These are phyloP conservation scores for Xylaria castorea DNA, from an alignment of 495 filamentous ascomycete species.

Conservation along the genomic window DNA sequence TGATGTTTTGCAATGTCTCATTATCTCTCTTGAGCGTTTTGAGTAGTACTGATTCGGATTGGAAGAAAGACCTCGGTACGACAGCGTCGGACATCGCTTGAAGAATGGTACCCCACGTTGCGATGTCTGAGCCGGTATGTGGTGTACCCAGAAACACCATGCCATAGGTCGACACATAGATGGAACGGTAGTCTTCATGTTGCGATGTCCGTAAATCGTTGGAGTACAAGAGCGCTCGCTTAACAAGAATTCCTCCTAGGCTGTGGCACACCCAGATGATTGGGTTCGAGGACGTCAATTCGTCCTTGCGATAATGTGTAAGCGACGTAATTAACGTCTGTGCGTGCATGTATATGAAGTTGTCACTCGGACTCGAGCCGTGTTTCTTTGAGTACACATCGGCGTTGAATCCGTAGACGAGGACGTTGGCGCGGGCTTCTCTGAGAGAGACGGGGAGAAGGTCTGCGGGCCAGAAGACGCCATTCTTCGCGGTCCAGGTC, in stretches of 20 bases:
- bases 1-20: slow-evolving; percentile 83
- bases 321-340: slow-evolving; percentile 75
- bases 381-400: slow-evolving; percentile 66
- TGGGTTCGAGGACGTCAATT: slow-evolving; percentile 64
- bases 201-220: slow-evolving; percentile 68
- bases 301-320: slow-evolving; percentile 59
- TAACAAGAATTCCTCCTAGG: slow-evolving; percentile 81
- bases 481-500: slow-evolving; percentile 74
- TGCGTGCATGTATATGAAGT: slow-evolving; percentile 83
- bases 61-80: slow-evolving; percentile 72
- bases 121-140: slow-evolving; percentile 78
- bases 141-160: slow-evolving; percentile 90
- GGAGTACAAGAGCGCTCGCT: slow-evolving; percentile 66
- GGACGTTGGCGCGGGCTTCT: slow-evolving; percentile 67
- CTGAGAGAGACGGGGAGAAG: slow-evolving; percentile 71
- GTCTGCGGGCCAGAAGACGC: slow-evolving; percentile 78
- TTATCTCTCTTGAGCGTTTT: slow-evolving; percentile 77
- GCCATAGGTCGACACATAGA: slow-evolving; percentile 83
- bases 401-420: slow-evolving; percentile 87
- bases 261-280: slow-evolving; percentile 89
- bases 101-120: slow-evolving; percentile 76
- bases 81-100: slow-evolving; percentile 76
- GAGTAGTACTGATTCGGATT: slow-evolving; percentile 72
- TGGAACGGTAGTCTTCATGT: slow-evolving; percentile 75
- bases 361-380: slow-evolving; percentile 60